Conservation (phyloP, 2,329 filamentous ascomycete species). For the Hypoxylon sp. region DNA sequence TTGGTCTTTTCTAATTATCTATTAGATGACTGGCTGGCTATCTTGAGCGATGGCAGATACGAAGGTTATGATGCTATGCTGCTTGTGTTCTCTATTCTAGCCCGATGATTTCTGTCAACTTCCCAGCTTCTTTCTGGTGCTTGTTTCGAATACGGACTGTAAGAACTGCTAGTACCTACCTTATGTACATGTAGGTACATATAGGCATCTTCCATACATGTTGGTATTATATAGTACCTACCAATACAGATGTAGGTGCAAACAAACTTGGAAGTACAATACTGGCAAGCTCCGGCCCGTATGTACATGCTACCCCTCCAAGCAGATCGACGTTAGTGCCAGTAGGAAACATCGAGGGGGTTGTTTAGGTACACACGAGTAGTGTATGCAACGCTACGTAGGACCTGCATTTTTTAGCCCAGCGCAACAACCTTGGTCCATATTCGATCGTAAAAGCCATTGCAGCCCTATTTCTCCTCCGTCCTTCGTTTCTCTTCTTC, state of each 20-base stretch:
- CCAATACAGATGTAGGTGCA: no score
- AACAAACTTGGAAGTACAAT: no score
- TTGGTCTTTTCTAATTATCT: background rate
- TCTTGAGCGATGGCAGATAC: background rate
- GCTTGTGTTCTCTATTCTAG: background rate
- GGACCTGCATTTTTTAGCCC: background rate
- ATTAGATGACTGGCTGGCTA: background rate
- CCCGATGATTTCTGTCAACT: background rate
- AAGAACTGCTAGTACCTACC: no score
- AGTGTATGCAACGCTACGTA: background rate
- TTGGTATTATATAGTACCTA: no score
- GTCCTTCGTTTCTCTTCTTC: slow-evolving; percentile 9
- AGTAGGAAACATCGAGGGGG: no score
- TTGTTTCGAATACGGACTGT: no score
- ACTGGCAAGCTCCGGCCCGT: background rate
- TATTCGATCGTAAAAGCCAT: slow-evolving; percentile 23
- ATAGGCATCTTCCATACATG: no score
- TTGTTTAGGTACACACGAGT: background rate
- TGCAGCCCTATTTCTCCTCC: slow-evolving; percentile 15
- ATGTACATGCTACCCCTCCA: background rate
- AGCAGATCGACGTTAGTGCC: no score
- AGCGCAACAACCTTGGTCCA: background rate
- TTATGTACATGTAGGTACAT: no score
- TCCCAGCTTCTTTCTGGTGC: no score
- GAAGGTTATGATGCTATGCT: background rate